Evolutionary conservation across 169 alveolate genomes (phyloP).

Genomic region (Blepharisma undulans): DNA sequence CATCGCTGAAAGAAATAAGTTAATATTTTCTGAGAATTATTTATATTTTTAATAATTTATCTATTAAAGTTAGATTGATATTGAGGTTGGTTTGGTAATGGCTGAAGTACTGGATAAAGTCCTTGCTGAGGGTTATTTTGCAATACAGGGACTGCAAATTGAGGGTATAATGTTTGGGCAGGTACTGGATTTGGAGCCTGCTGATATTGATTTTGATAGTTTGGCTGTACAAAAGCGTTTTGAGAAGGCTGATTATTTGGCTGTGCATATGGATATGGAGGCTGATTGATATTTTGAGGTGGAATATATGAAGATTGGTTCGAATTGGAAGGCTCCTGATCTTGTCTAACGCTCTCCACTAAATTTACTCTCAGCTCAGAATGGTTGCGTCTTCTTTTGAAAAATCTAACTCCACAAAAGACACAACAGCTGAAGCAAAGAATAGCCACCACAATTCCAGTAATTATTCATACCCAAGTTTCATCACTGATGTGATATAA

Average conservation of each 20-base stretch:
- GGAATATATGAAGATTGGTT: background rate
- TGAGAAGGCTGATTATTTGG: background rate
- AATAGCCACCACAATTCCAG: background rate
- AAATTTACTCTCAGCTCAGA: background rate
- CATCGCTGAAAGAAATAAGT: background rate
- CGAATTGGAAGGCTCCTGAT: background rate
- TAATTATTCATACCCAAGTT: background rate
- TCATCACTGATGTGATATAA: background rate
- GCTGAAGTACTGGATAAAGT: background rate
- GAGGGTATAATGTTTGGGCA: background rate
- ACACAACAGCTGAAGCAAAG: background rate
- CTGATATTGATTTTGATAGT: background rate
- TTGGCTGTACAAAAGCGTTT: background rate
- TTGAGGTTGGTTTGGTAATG: background rate
- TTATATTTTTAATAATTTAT: no score
- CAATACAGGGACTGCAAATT: background rate
- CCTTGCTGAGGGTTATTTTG: background rate
- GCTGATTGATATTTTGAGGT: background rate
- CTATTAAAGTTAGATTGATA: background rate
- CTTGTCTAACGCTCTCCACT: background rate
- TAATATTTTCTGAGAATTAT: background rate
- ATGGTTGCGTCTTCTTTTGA: background rate
- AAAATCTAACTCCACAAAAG: background rate
- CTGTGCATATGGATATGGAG: background rate
- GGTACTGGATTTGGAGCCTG: background rate